Evolutionary conservation across 768 basidiomycete species (phyloP), one percentile per base, ranked within the genome.

Genomic region (Leccinum uliginosum): DNA sequence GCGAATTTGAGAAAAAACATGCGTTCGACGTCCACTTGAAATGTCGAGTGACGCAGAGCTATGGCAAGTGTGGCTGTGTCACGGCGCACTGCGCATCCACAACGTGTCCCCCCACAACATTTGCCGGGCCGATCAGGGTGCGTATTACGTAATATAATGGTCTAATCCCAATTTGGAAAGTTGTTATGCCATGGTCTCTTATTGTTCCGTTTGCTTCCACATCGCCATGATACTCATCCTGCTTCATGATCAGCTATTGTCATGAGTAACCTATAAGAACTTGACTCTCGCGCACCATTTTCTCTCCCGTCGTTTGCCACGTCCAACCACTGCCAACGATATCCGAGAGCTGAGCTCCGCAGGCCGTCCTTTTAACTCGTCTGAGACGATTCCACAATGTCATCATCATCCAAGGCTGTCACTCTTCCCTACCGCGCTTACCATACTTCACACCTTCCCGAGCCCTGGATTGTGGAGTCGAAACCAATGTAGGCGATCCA

Each of bases 381-480:
- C 66, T 59, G 62, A 43, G 67, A 69, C 67, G 66, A 68, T 51
- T 21, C 40, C 24, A 12, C n/a, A 57, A 1, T 64, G 56, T 48
- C 58, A 43, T 54, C 52, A 26, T 44, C 65, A 38, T 35, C 49
- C 45, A 51, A 55, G 46, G 11, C 54, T 6, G 40, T 58, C 43
- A 21, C 40, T 9, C 30, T 30, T 24, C 54, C 69, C 30, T 56
- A 19, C 30, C 64, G 56, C 45, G 53, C 61, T n/a, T 60, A 53
- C 51, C 53, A 60, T 50, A 15, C 61, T 19, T 52, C 62, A 17
- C 54, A 54, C 50, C 19, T 44, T 29, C 35, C 64, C 32, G 71
- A 71, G 2, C 44, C 64, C 44, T 73, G 69, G 71, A 45, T 61
- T 24, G 57, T 65, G 32, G 67, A 71, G 51, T 49, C 50, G 12